Evolutionary conservation across 2,329 filamentous ascomycete species (phyloP).

Genomic region (Elsinoe australis): DNA sequence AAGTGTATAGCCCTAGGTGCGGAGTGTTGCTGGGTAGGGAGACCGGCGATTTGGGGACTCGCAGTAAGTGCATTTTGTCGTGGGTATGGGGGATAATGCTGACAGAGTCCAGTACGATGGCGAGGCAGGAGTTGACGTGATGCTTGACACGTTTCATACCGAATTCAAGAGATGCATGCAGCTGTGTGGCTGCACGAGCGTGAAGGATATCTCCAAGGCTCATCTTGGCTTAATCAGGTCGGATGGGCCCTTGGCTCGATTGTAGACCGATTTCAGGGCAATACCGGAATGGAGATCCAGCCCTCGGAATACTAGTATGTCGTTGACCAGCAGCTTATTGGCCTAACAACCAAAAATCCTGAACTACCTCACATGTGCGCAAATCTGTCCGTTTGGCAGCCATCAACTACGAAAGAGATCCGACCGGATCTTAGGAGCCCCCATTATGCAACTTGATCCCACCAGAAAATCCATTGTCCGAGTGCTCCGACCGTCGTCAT

Average conservation of each 20-base stretch:
- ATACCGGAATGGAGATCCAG: no score
- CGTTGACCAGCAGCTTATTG: no score
- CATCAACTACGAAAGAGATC: no score
- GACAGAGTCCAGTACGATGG: slow-evolving; percentile 29
- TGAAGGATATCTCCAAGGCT: slow-evolving; percentile 31
- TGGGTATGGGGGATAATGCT: not conserved
- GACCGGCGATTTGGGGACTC: slow-evolving; percentile 45
- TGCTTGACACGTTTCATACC: slow-evolving; percentile 13
- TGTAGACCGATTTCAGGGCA: no score
- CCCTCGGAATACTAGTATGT: no score
- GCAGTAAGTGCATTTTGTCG: slow-evolving; percentile 29
- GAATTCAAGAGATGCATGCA: slow-evolving; percentile 33
- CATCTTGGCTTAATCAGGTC: slow-evolving; percentile 27
- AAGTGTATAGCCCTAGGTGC: slow-evolving; percentile 50
- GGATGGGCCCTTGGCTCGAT: slow-evolving; percentile 30
- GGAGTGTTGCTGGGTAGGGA: slow-evolving; percentile 43
- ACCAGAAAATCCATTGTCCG: not conserved
- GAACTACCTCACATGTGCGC: no score
- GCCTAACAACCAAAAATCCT: no score
- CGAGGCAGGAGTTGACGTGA: slow-evolving; percentile 32
- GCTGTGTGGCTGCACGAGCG: slow-evolving; percentile 30
- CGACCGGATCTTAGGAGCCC: not conserved
- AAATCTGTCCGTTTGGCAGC: no score
- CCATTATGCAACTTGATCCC: not conserved
- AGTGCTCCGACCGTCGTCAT: no score